A percentile compares a stretch with the other conserved stretches of the same genome.
Conservation (phyloP, 768 basidiomycete species). For the Hortiboletus flavorubellus region DNA sequence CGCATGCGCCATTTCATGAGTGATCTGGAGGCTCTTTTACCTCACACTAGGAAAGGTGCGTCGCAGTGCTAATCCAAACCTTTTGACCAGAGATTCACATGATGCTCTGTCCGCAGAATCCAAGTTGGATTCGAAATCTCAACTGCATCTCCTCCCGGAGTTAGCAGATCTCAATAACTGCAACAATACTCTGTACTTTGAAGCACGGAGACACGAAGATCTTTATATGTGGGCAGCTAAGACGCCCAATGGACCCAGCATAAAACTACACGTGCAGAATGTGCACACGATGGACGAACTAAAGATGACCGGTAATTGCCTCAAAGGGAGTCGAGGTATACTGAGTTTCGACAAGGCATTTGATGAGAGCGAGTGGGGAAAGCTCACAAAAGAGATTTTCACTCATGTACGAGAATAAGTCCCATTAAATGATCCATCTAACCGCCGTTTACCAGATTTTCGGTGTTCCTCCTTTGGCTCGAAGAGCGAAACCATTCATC, state of each 20-base stretch:
- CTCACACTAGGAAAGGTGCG: constrained; percentile 95
- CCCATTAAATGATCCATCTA: background rate
- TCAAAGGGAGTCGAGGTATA: constrained; percentile 91
- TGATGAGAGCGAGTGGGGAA: constrained; percentile 84
- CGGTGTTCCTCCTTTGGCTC: constrained; percentile 86
- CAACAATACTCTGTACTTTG: constrained; percentile 96
- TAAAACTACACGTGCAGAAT: constrained; percentile 98
- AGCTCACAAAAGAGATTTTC: constrained; percentile 88
- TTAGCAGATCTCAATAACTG: constrained; percentile 97
- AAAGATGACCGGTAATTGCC: constrained; percentile 98
- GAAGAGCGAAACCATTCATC: constrained; percentile 93
- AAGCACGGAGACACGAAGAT: constrained; percentile 93
- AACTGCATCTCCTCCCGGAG: constrained; percentile 89
- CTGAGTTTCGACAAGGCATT: constrained; percentile 90
- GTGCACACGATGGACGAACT: constrained; percentile 99
- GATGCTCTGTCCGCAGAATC: constrained; percentile 57
- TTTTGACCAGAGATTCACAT: background rate
- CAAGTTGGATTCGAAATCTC: constrained; percentile 96
- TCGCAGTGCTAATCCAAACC: constrained; percentile 16
- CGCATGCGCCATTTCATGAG: constrained; percentile 98
- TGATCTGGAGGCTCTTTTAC: constrained; percentile 84
- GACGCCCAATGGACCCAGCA: constrained; percentile 95
- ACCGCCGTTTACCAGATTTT: constrained; percentile 64
- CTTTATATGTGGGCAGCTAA: constrained; percentile 96
- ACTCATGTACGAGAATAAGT: constrained; percentile 64